These are phyloP conservation scores for Hemisphaericaspora subhashii DNA, from an alignment of 1,139 yeast species.

Conservation along the genomic window DNA sequence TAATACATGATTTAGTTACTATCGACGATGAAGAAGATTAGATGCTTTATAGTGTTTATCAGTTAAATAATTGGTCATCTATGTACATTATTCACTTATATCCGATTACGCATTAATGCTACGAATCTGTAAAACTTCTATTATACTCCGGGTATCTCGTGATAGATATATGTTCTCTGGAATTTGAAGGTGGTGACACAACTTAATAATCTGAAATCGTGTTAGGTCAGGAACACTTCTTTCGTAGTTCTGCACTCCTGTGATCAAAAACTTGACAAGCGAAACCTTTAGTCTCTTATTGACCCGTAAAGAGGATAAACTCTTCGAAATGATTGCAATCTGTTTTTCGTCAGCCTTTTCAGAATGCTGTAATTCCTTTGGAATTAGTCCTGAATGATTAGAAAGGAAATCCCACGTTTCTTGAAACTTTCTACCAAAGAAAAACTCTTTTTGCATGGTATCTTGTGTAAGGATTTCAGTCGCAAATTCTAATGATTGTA, in stretches of 20 bases:
- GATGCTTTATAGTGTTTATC: slow-evolving; percentile 23
- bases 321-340: not conserved
- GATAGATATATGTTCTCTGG: slow-evolving; percentile 20
- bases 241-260: slow-evolving; percentile 35
- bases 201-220: slow-evolving; percentile 29
- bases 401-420: slow-evolving; percentile 38
- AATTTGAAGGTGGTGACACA: slow-evolving; percentile 28
- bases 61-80: slow-evolving; percentile 12
- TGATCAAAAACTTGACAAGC: slow-evolving; percentile 23
- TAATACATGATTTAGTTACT: slow-evolving; percentile 34
- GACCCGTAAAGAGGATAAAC: not conserved
- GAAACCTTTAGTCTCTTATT: slow-evolving; percentile 6
- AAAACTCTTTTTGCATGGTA: slow-evolving; percentile 24
- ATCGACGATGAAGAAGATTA: slow-evolving; percentile 17
- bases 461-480: slow-evolving; percentile 32
- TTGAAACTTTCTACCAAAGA: slow-evolving; percentile 34
- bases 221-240: slow-evolving; percentile 32
- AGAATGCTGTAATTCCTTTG: not conserved
- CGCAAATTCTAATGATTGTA: slow-evolving; percentile 25
- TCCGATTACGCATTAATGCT: slow-evolving; percentile 3
- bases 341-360: not conserved
- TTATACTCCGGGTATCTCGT: slow-evolving; percentile 29
- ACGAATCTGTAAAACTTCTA: slow-evolving; percentile 29
- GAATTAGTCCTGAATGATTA: slow-evolving; percentile 17
- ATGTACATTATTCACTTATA: slow-evolving; percentile 7